Evolutionary conservation across 2,329 filamentous ascomycete genomes (phyloP).

Genomic region (Ophiostoma tasmaniense): DNA sequence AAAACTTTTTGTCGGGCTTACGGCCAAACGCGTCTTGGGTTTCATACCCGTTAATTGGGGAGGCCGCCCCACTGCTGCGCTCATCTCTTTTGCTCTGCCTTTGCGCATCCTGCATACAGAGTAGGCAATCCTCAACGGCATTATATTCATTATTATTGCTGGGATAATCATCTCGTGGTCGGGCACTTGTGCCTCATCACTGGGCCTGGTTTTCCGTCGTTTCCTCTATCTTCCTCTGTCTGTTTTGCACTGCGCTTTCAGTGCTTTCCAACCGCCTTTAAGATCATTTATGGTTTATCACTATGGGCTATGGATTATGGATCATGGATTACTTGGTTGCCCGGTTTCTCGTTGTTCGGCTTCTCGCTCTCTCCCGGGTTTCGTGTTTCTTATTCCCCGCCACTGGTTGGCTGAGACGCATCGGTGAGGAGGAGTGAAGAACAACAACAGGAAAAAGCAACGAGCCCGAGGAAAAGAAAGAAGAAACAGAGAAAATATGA

Average conservation of each 20-base stretch:
- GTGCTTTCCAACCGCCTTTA: not conserved
- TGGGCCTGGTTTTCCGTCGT: not conserved
- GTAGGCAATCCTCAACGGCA: not conserved
- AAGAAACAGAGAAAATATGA: not conserved
- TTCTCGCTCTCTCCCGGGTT: not conserved
- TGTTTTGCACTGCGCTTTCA: not conserved
- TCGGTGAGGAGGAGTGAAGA: not conserved
- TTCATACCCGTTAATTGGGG: conserved; percentile 17
- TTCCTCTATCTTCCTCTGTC: not conserved
- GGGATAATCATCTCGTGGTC: not conserved
- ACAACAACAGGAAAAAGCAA: not conserved
- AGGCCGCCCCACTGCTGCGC: conserved; percentile 14
- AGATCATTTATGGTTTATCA: not conserved
- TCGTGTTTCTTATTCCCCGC: not conserved
- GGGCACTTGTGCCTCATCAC: not conserved
- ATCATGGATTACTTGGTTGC: not conserved
- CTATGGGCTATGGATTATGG: no score
- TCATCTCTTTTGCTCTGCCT: conserved; percentile 4
- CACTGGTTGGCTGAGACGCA: conserved; percentile 13
- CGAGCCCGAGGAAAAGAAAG: not conserved
- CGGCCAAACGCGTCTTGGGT: conserved; percentile 20
- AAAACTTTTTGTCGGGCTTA: conserved; percentile 14
- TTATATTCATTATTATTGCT: not conserved
- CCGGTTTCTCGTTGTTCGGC: not conserved
- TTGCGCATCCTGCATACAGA: not conserved